Evolutionary conservation across 768 basidiomycete species (phyloP).

Genomic region (Agrocybe praecox): DNA sequence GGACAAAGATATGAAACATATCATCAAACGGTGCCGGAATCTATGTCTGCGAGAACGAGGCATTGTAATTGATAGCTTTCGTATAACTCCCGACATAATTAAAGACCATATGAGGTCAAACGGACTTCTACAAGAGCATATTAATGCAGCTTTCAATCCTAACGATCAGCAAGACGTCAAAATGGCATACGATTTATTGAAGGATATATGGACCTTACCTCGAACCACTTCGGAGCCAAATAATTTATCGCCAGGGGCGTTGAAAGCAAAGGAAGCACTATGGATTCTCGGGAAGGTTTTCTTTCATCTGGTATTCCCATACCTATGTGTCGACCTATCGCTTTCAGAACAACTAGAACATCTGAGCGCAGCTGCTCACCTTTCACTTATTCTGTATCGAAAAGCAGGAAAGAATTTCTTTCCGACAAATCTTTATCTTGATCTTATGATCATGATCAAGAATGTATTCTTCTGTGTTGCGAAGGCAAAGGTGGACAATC

Average conservation of each 20-base stretch:
- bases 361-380: constrained; percentile 27
- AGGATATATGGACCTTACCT: constrained; percentile 16
- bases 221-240: constrained; percentile 17
- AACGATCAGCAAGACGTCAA: constrained; percentile 21
- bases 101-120: constrained; percentile 11
- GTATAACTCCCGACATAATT: constrained; percentile 14
- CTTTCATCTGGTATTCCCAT: constrained; percentile 27
- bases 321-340: constrained; percentile 23
- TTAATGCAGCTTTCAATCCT: constrained; percentile 16
- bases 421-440: constrained; percentile 26
- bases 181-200: constrained; percentile 13
- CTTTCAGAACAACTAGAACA: constrained; percentile 29
- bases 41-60: constrained; percentile 20
- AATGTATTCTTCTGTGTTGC: constrained; percentile 31
- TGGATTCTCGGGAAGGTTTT: constrained; percentile 17
- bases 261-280: constrained; percentile 9
- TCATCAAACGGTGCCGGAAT: constrained; percentile 24
- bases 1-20: constrained; percentile 30
- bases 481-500: constrained; percentile 32
- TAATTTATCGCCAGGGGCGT: constrained; percentile 15
- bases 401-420: constrained; percentile 21
- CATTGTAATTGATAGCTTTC: constrained; percentile 14
- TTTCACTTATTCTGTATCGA: constrained; percentile 21
- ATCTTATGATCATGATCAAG: constrained; percentile 29
- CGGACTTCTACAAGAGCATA: constrained; percentile 1